A percentile compares a stretch with the other conserved stretches of the same genome.
Evolutionary conservation across 352 stramenopile genomes (phyloP).

Genomic region (Phytophthora hybrid): DNA sequence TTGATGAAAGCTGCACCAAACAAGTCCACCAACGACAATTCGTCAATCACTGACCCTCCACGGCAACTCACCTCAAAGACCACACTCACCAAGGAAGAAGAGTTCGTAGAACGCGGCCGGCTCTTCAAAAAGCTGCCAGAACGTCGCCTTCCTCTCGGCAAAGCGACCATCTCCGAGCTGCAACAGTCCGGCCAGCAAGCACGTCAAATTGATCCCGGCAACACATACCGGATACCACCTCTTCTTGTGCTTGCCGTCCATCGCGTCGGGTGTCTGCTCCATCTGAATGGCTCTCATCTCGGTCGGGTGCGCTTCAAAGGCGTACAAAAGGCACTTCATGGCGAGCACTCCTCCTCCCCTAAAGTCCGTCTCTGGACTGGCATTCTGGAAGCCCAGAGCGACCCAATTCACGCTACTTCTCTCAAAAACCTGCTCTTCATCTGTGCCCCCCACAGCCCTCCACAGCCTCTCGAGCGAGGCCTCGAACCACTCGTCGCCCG

Average conservation of each 20-base stretch:
- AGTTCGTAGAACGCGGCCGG: conserved; percentile 86
- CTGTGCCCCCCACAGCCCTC: conserved; percentile 44
- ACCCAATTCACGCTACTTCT: conserved; percentile 70
- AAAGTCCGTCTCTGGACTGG: conserved; percentile 86
- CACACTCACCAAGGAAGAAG: conserved; percentile 59
- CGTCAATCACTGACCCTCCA: background rate
- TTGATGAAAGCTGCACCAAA: conserved; percentile 69
- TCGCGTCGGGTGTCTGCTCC: conserved; percentile 48
- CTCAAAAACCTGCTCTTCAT: conserved; percentile 41
- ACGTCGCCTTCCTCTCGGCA: conserved; percentile 43
- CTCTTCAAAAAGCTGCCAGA: conserved; percentile 87
- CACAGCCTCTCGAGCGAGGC: conserved; percentile 67
- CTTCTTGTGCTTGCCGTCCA: conserved; percentile 43
- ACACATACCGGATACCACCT: conserved; percentile 85
- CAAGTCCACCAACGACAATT: background rate
- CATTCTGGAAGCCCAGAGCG: conserved; percentile 78
- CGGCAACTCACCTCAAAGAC: background rate
- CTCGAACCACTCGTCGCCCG: conserved; percentile 74
- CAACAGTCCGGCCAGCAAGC: conserved; percentile 74
- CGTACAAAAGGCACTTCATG: conserved; percentile 89
- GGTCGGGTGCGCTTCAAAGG: conserved; percentile 73
- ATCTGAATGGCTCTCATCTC: conserved; percentile 75
- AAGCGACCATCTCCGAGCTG: conserved; percentile 76
- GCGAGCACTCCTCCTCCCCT: conserved; percentile 78
- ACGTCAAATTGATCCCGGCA: conserved; percentile 88